A percentile compares a stretch with the other conserved stretches of the same genome.
These are phyloP conservation scores for Chlorella ohadii DNA, from an alignment of 139 green algal species.

Conservation along the genomic window DNA sequence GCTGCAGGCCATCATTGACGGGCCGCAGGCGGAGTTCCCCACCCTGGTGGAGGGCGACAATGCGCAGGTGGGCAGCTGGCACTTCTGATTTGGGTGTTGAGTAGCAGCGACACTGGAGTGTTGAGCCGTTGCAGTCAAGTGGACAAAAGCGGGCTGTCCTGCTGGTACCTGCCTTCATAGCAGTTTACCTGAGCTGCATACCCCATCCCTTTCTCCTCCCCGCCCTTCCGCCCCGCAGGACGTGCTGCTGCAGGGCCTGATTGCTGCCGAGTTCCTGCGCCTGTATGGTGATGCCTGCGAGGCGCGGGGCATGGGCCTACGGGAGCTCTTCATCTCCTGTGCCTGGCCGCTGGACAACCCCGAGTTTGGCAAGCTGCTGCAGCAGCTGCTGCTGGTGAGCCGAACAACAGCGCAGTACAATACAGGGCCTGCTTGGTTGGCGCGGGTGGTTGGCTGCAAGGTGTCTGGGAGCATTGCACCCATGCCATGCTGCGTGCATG, in stretches of 20 bases:
- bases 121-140: too few relatives aligned
- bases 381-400: slow-evolving; percentile 42
- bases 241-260: slow-evolving; percentile 41
- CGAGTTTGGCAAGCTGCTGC: slow-evolving; percentile 46
- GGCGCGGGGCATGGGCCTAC: slow-evolving; percentile 13
- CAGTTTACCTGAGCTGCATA: too few relatives aligned
- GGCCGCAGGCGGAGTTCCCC: neutral
- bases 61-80: slow-evolving; percentile 1
- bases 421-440: too few relatives aligned
- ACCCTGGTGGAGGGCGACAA: neutral
- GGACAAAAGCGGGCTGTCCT: too few relatives aligned
- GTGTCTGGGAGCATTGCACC: too few relatives aligned
- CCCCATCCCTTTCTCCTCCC: too few relatives aligned
- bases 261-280: slow-evolving; percentile 56
- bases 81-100: too few relatives aligned
- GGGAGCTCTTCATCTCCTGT: slow-evolving; percentile 38
- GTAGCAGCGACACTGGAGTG: too few relatives aligned
- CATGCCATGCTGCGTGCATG: too few relatives aligned
- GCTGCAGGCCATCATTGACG: slow-evolving; percentile 13
- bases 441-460: too few relatives aligned
- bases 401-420: too few relatives aligned
- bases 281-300: slow-evolving; percentile 54
- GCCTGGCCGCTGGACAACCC: slow-evolving; percentile 44
- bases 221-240: neutral
- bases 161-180: too few relatives aligned